phyloP scores from a whole-genome alignment of 2,329 filamentous ascomycete genomes.

The Xylaria sp. region DNA sequence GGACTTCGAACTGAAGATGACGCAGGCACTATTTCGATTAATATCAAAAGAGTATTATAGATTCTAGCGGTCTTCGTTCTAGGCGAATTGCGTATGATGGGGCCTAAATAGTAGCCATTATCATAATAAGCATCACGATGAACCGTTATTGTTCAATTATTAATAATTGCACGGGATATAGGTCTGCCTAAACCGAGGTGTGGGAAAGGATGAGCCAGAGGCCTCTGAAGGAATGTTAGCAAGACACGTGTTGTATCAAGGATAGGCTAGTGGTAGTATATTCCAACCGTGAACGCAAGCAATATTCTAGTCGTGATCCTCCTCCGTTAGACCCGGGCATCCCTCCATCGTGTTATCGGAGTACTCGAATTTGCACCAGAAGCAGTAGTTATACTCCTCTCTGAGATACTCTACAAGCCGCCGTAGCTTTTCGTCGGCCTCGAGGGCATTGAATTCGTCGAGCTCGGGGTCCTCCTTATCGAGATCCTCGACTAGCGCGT shows the following conservation, averaged over 20 bases:
- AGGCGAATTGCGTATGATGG: neutral
- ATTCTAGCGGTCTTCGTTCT: neutral
- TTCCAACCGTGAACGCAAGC: neutral
- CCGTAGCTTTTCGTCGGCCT: slow-evolving; percentile 72
- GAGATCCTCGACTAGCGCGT: slow-evolving; percentile 73
- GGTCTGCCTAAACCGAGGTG: neutral
- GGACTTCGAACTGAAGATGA: neutral
- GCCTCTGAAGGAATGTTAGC: neutral
- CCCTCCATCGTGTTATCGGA: slow-evolving; percentile 80
- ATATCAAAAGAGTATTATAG: neutral
- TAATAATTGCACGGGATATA: neutral
- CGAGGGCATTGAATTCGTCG: slow-evolving; percentile 79
- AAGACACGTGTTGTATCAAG: neutral
- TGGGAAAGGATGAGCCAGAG: neutral
- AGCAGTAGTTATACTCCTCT: slow-evolving; percentile 82
- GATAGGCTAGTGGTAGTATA: neutral
- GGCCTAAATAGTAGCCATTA: neutral
- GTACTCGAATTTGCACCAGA: slow-evolving; percentile 94
- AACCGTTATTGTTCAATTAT: neutral
- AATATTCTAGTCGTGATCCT: slow-evolving; percentile 73
- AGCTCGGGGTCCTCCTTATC: slow-evolving; percentile 86
- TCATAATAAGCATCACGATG: neutral
- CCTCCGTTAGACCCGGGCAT: slow-evolving; percentile 88
- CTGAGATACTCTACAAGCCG: slow-evolving; percentile 77
- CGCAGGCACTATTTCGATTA: neutral